A percentile compares a stretch with the other conserved stretches of the same genome.
Evolutionary conservation across 352 stramenopile genomes (phyloP).

Genomic region (Pseudoperonospora humuli): DNA sequence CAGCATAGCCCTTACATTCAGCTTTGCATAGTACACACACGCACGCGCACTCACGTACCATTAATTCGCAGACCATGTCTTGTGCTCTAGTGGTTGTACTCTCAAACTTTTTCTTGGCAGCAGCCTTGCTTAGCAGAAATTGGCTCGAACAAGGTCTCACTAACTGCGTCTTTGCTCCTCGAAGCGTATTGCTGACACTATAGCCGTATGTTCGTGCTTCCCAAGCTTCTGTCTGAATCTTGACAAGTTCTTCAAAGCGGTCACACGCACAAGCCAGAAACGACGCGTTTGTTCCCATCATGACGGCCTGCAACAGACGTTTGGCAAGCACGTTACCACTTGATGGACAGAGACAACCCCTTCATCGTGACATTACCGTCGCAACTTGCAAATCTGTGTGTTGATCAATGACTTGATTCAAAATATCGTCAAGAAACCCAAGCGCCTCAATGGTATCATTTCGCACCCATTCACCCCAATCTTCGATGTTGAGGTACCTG

Average conservation of each 20-base stretch:
- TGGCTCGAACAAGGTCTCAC: too few species aligned
- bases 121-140: too few species aligned
- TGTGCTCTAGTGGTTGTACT: too few species aligned
- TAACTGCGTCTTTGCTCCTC: too few species aligned
- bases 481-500: constrained; percentile 60
- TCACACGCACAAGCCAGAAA: constrained; percentile 65
- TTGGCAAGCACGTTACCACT: too few species aligned
- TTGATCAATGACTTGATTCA: constrained; percentile 75
- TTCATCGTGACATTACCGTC: constrained; percentile 49
- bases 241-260: constrained; percentile 55
- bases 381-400: constrained; percentile 65
- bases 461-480: constrained; percentile 67
- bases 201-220: constrained; percentile 61
- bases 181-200: constrained; percentile 61
- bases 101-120: too few species aligned
- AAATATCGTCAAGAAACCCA: constrained; percentile 52
- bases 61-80: too few species aligned
- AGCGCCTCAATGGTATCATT: constrained; percentile 74
- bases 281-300: constrained; percentile 66
- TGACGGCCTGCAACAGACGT: constrained; percentile 52
- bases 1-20: too few species aligned
- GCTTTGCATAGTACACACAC: too few species aligned
- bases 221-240: constrained; percentile 58
- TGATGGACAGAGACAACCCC: too few species aligned
- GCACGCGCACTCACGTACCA: too few species aligned